Percentiles rank a stretch among this genome's conserved stretches.
phyloP scores from a whole-genome alignment of 129 eudicot species.

The Cynara cardunculus region DNA sequence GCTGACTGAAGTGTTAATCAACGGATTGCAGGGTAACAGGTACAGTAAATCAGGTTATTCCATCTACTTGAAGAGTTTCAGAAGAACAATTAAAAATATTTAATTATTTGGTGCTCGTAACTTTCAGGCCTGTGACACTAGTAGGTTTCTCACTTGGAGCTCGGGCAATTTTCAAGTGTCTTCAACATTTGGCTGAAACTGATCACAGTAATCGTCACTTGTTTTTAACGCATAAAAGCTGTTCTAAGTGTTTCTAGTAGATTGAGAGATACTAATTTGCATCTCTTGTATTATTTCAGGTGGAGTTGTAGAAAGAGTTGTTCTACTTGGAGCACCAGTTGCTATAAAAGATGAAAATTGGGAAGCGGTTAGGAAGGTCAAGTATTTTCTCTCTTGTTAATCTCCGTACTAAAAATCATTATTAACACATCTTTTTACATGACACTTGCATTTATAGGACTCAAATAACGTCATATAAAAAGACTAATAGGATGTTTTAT shows the following conservation, averaged over 20 bases:
- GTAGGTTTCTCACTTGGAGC: constrained; percentile 45
- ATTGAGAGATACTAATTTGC: constrained; percentile 2
- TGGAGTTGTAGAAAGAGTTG: constrained; percentile 88
- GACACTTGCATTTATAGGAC: neutral
- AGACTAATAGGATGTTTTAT: too few species aligned
- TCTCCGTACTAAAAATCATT: constrained; percentile 1
- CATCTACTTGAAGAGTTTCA: neutral
- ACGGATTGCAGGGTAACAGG: constrained; percentile 95
- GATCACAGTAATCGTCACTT: constrained; percentile 39
- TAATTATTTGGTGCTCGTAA: neutral
- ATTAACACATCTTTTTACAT: neutral
- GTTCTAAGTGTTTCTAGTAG: neutral
- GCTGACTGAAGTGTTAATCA: constrained; percentile 83
- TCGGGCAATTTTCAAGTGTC: constrained; percentile 31
- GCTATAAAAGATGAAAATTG: constrained; percentile 83
- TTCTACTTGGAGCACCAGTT: constrained; percentile 93
- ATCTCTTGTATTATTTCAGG: constrained; percentile 35
- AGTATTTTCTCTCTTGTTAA: neutral
- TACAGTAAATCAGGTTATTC: constrained; percentile 6
- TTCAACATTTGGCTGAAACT: constrained; percentile 32
- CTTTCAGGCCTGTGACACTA: constrained; percentile 42
- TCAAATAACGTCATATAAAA: neutral
- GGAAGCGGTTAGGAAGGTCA: constrained; percentile 80
- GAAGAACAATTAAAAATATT: neutral
- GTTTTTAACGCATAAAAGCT: neutral